Evolutionary conservation across 164 flowering plant species (phyloP), one percentile per base, ranked within the genome.

Genomic region (Piper longum): DNA sequence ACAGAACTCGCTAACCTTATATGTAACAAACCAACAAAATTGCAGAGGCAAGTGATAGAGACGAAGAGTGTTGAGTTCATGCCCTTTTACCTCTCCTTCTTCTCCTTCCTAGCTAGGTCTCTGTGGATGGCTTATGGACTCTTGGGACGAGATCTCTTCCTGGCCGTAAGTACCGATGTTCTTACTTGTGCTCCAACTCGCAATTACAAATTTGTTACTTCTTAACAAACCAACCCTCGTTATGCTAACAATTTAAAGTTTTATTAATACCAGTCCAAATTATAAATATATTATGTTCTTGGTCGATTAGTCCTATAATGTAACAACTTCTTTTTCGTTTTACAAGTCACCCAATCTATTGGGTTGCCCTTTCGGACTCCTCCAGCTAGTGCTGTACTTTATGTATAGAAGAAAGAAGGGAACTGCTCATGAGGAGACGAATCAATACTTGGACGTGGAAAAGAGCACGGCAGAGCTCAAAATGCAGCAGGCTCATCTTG

Each of bases 311-410:
- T 4, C n/a, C 0, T 3, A 17, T 54, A 54, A 54, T 13, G 36
- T 26, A 26, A 26, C 36, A 26, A 26, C 36, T 26, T 26, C 36
- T 26, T 26, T n/a, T 48, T 48, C 52, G 14, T 18, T 71, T 77
- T 80, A 86, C 36, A 26, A 26, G 88, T 63, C 83, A 13, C 87
- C 88, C 7, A 83, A 78, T 65, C 12, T 86, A 17, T 68, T 81
- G 3, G 85, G 84, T 0, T 7, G 59, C 60, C 86, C 85, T 14
- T 60, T 83, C 36, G 81, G 86, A 41, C 41, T 78, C 54, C 67
- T 82, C 26, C 88, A 84, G 75, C 81, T 82, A 44, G 41, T 77
- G 45, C 64, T 84, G 14, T 82, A 84, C 69, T 82, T 65, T 75
- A 80, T 70, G 59, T 82, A 82, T 69, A 77, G 77, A 61, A 77